Base-by-base conservation (phyloP, 2,329 filamentous ascomycete genomes). In the Trichoderma pleuroti region DNA sequence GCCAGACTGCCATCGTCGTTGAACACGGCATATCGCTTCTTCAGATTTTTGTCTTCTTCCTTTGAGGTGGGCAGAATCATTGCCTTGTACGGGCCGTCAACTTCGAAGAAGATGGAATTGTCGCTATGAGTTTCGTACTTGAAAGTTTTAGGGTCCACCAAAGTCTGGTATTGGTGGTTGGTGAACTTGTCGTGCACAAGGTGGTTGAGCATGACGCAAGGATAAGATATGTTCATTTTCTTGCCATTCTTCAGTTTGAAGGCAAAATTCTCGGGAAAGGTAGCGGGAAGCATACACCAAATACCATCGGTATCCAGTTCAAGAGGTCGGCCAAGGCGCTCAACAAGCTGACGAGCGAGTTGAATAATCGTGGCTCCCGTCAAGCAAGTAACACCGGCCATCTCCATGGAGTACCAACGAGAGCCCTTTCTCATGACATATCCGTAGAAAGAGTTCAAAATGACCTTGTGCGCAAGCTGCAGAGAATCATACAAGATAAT, bases 351-450 rank as follows among this genome's bases (percentile, higher is more conserved):
- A 77, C 95, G 90, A 21, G 96, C 97, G 87, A 99, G 90, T 78
- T 99, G 96, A 79, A 99, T 99, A 78, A 99, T 99, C 54, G 91
- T 93, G 36, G 96, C 96, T 73, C 96, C 96, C 1, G 96, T 99
- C 80, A 99, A 84, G 83, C 96, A 99, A 54, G 96, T 99, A 5
- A 99, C 96, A 76, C 96, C 96, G 18, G 97, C 96, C 96, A 99
- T 99, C 80, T 99, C 96, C 88, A 99, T 91, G 21, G 96, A 99
- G 79, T 99, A 99, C 96, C 96, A 99, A 69, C 96, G 90, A 46
- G 96, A 99, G 39, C 96, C 96, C 80, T 99, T 99, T 83, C 96
- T 88, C 96, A 99, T 99, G 80, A 98, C 96, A 79, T 99, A 99
- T 73, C 96, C 96, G 76, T 99, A 99, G 84, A 99, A 99, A 70